Evolutionary conservation across 1,284 basidiomycete species (phyloP).

Genomic region (Pyrrhoderma noxium): DNA sequence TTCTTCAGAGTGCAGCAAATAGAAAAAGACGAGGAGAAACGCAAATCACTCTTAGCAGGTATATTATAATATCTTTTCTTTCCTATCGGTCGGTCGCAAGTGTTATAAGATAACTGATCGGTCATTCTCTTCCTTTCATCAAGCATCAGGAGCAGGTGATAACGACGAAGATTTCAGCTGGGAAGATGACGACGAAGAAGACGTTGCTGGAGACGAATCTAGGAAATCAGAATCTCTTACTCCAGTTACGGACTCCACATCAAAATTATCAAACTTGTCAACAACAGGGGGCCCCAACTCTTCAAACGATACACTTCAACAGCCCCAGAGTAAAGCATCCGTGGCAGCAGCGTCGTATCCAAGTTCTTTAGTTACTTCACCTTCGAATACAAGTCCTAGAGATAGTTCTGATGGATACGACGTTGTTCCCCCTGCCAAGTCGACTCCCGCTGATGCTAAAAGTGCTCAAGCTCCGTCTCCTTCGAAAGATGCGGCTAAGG

Average conservation of each 20-base stretch:
- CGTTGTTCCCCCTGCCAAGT: slow-evolving; percentile 48
- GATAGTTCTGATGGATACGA: slow-evolving; percentile 68
- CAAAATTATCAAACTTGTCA: slow-evolving; percentile 2
- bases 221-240: not conserved
- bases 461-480: slow-evolving; percentile 15
- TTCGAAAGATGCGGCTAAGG: slow-evolving; percentile 15
- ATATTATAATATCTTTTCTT: slow-evolving; percentile 20
- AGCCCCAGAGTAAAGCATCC: slow-evolving; percentile 12
- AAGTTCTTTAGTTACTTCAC: slow-evolving; percentile 29
- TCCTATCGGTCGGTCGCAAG: slow-evolving; percentile 4
- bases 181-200: slow-evolving; percentile 64
- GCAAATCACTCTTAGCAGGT: slow-evolving; percentile 79
- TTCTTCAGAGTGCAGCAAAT: slow-evolving; percentile 90
- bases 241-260: not conserved
- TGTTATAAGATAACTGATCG: not conserved
- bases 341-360: slow-evolving; percentile 21
- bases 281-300: slow-evolving; percentile 2
- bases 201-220: slow-evolving; percentile 16
- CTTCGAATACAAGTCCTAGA: slow-evolving; percentile 42
- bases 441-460: slow-evolving; percentile 30
- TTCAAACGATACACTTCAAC: slow-evolving; percentile 19
- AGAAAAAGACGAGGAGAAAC: slow-evolving; percentile 71
- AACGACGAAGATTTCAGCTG: slow-evolving; percentile 75
- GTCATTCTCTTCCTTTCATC: not conserved
- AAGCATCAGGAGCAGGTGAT: slow-evolving; percentile 36